Evolutionary conservation across 2,329 filamentous ascomycete species (phyloP).

Genomic region (Xylariaceae sp.): DNA sequence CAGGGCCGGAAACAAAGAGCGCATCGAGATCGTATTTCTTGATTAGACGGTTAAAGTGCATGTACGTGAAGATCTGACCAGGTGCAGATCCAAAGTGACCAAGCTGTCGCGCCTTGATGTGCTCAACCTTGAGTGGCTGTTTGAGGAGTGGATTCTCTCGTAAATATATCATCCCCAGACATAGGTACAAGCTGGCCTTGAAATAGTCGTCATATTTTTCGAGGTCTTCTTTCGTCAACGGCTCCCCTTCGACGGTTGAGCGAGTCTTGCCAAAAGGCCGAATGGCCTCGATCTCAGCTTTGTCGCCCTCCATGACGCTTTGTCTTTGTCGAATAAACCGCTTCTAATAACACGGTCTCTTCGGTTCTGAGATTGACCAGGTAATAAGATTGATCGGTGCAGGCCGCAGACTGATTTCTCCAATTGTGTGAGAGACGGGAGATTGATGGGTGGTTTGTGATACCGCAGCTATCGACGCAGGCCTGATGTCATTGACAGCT

Average conservation of each 20-base stretch:
- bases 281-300: slow-evolving; percentile 50
- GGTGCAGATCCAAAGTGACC: slow-evolving; percentile 78
- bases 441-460: no score
- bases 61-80: slow-evolving; percentile 77
- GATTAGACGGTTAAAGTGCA: slow-evolving; percentile 78
- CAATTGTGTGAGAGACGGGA: no score
- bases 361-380: no score
- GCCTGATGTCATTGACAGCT: no score
- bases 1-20: slow-evolving; percentile 71
- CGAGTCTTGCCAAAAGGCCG: slow-evolving; percentile 62
- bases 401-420: no score
- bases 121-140: slow-evolving; percentile 63
- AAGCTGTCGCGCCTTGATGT: slow-evolving; percentile 69
- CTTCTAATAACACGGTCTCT: no score
- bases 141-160: slow-evolving; percentile 68
- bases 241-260: slow-evolving; percentile 58
- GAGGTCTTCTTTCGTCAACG: slow-evolving; percentile 63
- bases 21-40: slow-evolving; percentile 73
- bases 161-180: slow-evolving; percentile 77
- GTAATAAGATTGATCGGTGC: no score
- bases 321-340: background rate
- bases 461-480: no score
- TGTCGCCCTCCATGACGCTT: slow-evolving; percentile 17
- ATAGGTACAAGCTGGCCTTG: slow-evolving; percentile 69
- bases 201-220: slow-evolving; percentile 69